These are phyloP conservation scores for Backusella circina DNA, from an alignment of 192 early-diverging fungal genomes.

Conservation along the genomic window DNA sequence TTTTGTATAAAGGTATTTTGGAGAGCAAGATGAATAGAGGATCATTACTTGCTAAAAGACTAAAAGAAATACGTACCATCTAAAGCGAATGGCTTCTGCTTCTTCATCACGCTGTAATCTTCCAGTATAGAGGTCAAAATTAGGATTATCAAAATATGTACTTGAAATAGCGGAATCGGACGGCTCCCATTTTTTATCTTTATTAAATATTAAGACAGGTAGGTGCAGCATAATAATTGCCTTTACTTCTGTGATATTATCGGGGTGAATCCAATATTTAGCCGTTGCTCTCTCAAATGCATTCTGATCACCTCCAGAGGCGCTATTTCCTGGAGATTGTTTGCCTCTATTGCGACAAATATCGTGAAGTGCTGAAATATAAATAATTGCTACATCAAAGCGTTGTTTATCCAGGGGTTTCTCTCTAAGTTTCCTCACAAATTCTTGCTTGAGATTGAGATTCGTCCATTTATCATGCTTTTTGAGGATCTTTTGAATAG, in stretches of 20 bases:
- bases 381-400: conserved; percentile 84
- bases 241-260: conserved; percentile 39
- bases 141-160: conserved; percentile 34
- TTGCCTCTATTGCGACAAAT: conserved; percentile 54
- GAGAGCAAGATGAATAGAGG: neutral
- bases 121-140: conserved; percentile 32
- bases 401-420: conserved; percentile 81
- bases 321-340: conserved; percentile 18
- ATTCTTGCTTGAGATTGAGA: conserved; percentile 71
- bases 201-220: conserved; percentile 44
- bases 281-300: conserved; percentile 81
- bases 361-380: conserved; percentile 81
- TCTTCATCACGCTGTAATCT: conserved; percentile 30
- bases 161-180: conserved; percentile 34
- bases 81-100: conserved; percentile 35
- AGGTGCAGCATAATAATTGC: conserved; percentile 34
- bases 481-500: conserved; percentile 91
- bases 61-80: conserved; percentile 53
- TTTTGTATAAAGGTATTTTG: neutral
- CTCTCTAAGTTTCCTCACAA: conserved; percentile 70
- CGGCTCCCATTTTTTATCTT: conserved; percentile 43
- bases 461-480: conserved; percentile 95
- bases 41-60: neutral
- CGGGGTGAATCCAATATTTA: conserved; percentile 42
- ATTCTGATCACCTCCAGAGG: conserved; percentile 33